These are phyloP conservation scores for Cladosporium sphaerospermum DNA, from an alignment of 2,329 filamentous ascomycete species.

Conservation along the genomic window DNA sequence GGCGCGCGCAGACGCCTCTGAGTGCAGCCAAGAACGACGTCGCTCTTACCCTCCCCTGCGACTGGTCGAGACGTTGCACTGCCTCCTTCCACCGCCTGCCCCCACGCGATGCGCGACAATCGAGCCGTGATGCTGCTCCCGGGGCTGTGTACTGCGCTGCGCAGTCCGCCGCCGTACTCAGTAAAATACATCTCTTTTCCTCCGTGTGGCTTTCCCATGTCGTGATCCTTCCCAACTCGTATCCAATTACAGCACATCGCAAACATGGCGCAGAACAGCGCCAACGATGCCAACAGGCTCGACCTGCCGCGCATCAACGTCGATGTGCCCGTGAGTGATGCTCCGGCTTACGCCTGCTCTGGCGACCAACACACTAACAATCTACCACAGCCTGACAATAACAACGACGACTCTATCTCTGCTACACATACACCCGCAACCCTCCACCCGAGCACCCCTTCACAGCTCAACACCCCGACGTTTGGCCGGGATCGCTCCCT, in stretches of 20 bases:
- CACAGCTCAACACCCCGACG: conserved; percentile 6
- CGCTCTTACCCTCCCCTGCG: no score
- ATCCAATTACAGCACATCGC: conserved; percentile 7
- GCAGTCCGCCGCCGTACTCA: no score
- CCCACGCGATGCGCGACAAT: no score
- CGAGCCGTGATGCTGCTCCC: no score
- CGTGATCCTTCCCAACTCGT: conserved; percentile 3
- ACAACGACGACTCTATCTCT: neutral
- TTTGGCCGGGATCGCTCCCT: conserved; percentile 10
- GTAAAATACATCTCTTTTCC: neutral
- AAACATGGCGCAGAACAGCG: conserved; percentile 9
- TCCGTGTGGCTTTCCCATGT: neutral
- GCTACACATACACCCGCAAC: conserved; percentile 1
- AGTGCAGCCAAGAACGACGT: no score
- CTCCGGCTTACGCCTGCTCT: neutral
- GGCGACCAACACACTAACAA: neutral
- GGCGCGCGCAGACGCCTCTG: no score
- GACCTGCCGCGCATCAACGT: conserved; percentile 11
- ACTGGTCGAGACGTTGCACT: neutral
- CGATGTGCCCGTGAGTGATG: conserved; percentile 11
- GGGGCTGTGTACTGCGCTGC: no score
- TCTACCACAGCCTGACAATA: neutral
- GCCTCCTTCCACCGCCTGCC: neutral
- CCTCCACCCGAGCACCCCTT: conserved; percentile 2
- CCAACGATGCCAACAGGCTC: conserved; percentile 8